Evolutionary conservation across 805 yeast genomes (phyloP).

Genomic region (Alloascoidea hylecoeti): DNA sequence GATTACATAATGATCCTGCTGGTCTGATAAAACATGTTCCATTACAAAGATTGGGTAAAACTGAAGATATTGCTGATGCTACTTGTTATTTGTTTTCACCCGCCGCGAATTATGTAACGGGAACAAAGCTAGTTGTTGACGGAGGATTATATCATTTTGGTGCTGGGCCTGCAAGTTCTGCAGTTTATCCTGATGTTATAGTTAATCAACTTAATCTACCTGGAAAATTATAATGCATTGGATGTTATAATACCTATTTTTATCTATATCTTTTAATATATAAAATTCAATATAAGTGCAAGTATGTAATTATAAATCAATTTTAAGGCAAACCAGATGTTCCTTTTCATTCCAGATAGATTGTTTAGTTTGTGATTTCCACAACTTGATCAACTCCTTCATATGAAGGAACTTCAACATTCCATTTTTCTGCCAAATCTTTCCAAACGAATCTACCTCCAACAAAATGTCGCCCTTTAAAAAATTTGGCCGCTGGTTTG

Average conservation of each 20-base stretch:
- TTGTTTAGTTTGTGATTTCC: slow-evolving; percentile 12
- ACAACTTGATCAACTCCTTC: slow-evolving; percentile 43
- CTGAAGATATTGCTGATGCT: slow-evolving; percentile 75
- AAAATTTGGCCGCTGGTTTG: slow-evolving; percentile 61
- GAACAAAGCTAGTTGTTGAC: slow-evolving; percentile 71
- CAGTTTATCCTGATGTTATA: slow-evolving; percentile 30
- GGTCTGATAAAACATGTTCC: slow-evolving; percentile 38
- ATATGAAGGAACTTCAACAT: slow-evolving; percentile 50
- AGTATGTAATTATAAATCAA: too few species aligned
- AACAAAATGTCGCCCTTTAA: slow-evolving; percentile 52
- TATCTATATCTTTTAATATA: background rate
- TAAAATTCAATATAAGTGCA: too few species aligned
- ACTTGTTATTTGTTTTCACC: slow-evolving; percentile 76
- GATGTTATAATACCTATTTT: slow-evolving; percentile 2
- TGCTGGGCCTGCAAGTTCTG: slow-evolving; percentile 17
- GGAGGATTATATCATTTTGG: slow-evolving; percentile 88
- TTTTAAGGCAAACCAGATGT: too few species aligned
- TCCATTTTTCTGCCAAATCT: slow-evolving; percentile 58
- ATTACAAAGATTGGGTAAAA: slow-evolving; percentile 34
- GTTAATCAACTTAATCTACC: slow-evolving; percentile 16
- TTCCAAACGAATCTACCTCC: slow-evolving; percentile 81
- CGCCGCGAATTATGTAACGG: slow-evolving; percentile 68
- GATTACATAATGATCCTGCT: slow-evolving; percentile 31
- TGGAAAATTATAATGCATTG: slow-evolving; percentile 20
- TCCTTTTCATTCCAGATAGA: slow-evolving; percentile 1